Evolutionary conservation across 129 eudicot genomes (phyloP).

Genomic region (Flaveria ramosissima): DNA sequence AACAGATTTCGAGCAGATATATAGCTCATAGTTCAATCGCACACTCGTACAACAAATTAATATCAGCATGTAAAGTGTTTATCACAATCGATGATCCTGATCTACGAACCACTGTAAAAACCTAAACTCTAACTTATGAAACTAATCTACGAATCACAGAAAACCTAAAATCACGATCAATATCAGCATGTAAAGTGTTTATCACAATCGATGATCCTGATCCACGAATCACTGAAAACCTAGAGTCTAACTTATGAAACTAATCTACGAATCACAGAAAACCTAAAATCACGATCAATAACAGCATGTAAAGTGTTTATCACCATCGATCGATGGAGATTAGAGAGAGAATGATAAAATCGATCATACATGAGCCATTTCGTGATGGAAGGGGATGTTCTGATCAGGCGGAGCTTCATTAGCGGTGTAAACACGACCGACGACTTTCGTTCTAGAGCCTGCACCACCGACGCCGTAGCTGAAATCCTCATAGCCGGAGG

Average conservation of each 20-base stretch:
- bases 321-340: background rate
- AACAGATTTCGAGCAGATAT: background rate
- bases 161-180: no score
- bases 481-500: slow-evolving; percentile 40
- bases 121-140: background rate
- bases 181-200: no score
- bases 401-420: slow-evolving; percentile 46
- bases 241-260: background rate
- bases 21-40: no score
- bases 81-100: background rate
- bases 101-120: background rate
- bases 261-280: no score
- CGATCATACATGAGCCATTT: slow-evolving; percentile 61
- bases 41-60: no score
- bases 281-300: no score
- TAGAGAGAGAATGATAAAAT: background rate
- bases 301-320: no score
- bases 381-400: slow-evolving; percentile 41
- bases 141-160: no score
- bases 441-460: slow-evolving; percentile 53
- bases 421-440: slow-evolving; percentile 37
- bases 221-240: background rate
- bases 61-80: no score
- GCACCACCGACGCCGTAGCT: slow-evolving; percentile 32
- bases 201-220: background rate